A percentile compares a stretch with the other conserved stretches of the same genome.
Conservation (phyloP, 495 filamentous ascomycete species). For the Daldinia bambusicola region DNA sequence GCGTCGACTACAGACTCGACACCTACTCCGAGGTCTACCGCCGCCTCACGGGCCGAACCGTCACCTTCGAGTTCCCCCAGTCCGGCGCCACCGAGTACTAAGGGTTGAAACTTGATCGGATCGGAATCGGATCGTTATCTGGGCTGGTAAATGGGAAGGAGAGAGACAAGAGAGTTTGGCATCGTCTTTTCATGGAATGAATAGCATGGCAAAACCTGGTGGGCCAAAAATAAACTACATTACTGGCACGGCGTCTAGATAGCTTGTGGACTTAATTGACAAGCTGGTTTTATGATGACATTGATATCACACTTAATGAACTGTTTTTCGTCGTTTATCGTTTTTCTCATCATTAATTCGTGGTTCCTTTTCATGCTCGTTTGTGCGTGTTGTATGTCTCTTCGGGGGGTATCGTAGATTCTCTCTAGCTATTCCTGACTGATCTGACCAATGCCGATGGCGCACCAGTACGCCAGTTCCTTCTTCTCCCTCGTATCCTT, state of each 20-base stretch:
- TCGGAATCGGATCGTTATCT: slow-evolving; percentile 14
- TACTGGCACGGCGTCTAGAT: slow-evolving; percentile 44
- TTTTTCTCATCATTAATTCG: not conserved
- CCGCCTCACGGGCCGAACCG: slow-evolving; percentile 90
- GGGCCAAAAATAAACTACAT: slow-evolving; percentile 33
- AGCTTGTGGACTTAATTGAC: slow-evolving; percentile 41
- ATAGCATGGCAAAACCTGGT: slow-evolving; percentile 36
- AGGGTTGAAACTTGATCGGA: slow-evolving; percentile 44
- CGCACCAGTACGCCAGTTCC: slow-evolving; percentile 95
- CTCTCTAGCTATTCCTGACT: slow-evolving; percentile 49
- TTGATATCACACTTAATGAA: slow-evolving; percentile 21
- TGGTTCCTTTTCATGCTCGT: not conserved
- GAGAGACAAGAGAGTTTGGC: slow-evolving; percentile 22
- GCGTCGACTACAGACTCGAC: slow-evolving; percentile 97
- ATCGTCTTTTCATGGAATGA: slow-evolving; percentile 35
- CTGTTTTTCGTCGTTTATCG: not conserved
- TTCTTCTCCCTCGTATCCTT: slow-evolving; percentile 64
- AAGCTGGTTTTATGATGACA: slow-evolving; percentile 39
- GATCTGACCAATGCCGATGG: slow-evolving; percentile 87
- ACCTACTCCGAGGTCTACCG: slow-evolving; percentile 99
- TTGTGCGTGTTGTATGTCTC: slow-evolving; percentile 7
- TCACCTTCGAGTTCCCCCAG: slow-evolving; percentile 97
- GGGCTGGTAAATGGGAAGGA: slow-evolving; percentile 27
- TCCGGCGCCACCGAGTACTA: slow-evolving; percentile 81
- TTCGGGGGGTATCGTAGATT: slow-evolving; percentile 50